These are phyloP conservation scores for Mycena galopus DNA, from an alignment of 768 basidiomycete species.

Conservation along the genomic window DNA sequence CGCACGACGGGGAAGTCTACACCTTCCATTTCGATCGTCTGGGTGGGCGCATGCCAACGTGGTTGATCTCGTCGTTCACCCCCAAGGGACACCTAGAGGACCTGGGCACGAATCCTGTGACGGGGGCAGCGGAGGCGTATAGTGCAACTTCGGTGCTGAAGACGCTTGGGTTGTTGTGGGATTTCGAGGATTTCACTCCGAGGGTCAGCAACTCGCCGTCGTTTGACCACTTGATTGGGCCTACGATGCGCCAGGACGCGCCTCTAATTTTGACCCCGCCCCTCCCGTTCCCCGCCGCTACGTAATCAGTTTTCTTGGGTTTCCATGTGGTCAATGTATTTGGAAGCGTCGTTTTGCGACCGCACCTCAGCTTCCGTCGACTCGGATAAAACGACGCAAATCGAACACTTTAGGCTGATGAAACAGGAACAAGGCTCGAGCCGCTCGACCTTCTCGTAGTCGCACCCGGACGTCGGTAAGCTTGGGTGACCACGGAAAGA, in stretches of 20 bases:
- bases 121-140: too few relatives aligned
- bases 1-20: constrained; percentile 39
- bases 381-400: too few relatives aligned
- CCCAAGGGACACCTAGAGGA: constrained; percentile 27
- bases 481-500: too few relatives aligned
- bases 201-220: constrained; percentile 34
- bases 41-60: constrained; percentile 47
- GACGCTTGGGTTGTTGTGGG: constrained; percentile 25
- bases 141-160: too few relatives aligned
- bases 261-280: constrained; percentile 28
- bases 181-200: constrained; percentile 36
- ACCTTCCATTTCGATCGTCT: constrained; percentile 45
- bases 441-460: too few relatives aligned
- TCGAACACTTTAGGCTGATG: too few relatives aligned
- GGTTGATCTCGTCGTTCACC: constrained; percentile 41
- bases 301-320: constrained; percentile 46
- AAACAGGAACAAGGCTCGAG: too few relatives aligned
- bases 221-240: constrained; percentile 38
- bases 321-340: too few relatives aligned
- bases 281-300: constrained; percentile 36
- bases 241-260: constrained; percentile 24
- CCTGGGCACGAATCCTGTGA: too few relatives aligned
- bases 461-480: too few relatives aligned
- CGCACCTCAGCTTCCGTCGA: too few relatives aligned
- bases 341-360: too few relatives aligned